Conservation (phyloP, 805 yeast genomes). For the Limtongia smithiae region DNA sequence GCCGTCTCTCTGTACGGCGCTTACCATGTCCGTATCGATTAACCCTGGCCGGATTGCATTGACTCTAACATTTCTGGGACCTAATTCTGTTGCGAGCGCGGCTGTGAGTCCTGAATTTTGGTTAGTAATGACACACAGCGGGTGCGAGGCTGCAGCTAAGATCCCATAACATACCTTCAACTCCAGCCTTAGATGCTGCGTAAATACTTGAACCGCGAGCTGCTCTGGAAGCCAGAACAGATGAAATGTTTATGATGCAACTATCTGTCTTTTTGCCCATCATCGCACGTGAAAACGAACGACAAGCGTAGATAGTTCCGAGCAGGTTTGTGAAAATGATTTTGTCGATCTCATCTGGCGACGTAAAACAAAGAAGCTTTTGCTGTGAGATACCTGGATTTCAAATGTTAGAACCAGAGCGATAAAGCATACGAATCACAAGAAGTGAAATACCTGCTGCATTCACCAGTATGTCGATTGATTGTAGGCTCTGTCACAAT, state of each 20-base stretch:
- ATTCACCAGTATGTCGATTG: constrained; percentile 50
- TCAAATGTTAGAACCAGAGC: neutral
- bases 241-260: constrained; percentile 60
- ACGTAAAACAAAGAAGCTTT: constrained; percentile 44
- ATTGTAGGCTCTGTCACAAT: constrained; percentile 1
- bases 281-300: constrained; percentile 51
- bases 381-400: constrained; percentile 57
- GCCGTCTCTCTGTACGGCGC: neutral
- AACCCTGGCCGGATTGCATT: constrained; percentile 70
- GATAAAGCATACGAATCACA: constrained; percentile 1
- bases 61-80: constrained; percentile 51
- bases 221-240: constrained; percentile 53
- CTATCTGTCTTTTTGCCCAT: constrained; percentile 37
- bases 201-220: constrained; percentile 44
- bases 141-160: neutral
- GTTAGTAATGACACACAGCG: neutral
- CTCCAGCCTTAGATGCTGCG: constrained; percentile 67
- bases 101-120: constrained; percentile 50
- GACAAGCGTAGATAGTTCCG: constrained; percentile 59
- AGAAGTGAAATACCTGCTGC: constrained; percentile 47
- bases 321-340: constrained; percentile 55
- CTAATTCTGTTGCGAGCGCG: constrained; percentile 58
- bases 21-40: constrained; percentile 57
- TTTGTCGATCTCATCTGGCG: constrained; percentile 44
- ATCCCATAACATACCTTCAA: constrained; percentile 37